A percentile compares a stretch with the other conserved stretches of the same genome.
phyloP scores from a whole-genome alignment of 768 basidiomycete genomes.

The Phylloporus sp. region DNA sequence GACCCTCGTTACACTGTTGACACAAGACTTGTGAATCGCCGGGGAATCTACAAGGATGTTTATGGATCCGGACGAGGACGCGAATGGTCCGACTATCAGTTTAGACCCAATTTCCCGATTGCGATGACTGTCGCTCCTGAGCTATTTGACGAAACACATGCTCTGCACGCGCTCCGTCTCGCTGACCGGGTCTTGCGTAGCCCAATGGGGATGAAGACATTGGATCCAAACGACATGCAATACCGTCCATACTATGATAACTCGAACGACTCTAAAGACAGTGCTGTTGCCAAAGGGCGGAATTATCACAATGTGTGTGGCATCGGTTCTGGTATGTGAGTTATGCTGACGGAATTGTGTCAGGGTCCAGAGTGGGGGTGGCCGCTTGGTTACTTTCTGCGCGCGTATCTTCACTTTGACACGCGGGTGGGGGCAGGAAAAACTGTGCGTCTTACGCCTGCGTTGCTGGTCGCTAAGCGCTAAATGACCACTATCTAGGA shows the following conservation, averaged over 20 bases:
- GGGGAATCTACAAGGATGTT: conserved; percentile 99
- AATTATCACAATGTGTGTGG: conserved; percentile 87
- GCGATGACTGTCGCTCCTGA: conserved; percentile 98
- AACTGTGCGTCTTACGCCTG: conserved; percentile 44
- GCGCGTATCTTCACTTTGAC: conserved; percentile 91
- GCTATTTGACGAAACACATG: conserved; percentile 79
- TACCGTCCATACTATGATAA: conserved; percentile 94
- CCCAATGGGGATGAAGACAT: conserved; percentile 94
- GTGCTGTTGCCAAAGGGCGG: conserved; percentile 82
- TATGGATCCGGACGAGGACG: conserved; percentile 82
- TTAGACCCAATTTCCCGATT: conserved; percentile 89
- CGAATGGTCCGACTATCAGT: conserved; percentile 97
- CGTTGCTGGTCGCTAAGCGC: not conserved
- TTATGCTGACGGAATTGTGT: conserved; percentile 12
- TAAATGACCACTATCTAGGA: conserved; percentile 43
- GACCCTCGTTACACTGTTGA: conserved; percentile 72
- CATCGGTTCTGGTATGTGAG: not conserved
- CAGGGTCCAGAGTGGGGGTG: conserved; percentile 94
- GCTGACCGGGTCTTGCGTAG: conserved; percentile 78
- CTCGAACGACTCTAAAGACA: conserved; percentile 84
- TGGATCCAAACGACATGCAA: conserved; percentile 83
- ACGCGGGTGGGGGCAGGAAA: conserved; percentile 61
- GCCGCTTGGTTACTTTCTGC: conserved; percentile 93
- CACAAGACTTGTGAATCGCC: conserved; percentile 69
- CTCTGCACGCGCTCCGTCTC: conserved; percentile 73